Evolutionary conservation across 495 filamentous ascomycete species (phyloP).

Genomic region (Talaromyces nanjingensis): DNA sequence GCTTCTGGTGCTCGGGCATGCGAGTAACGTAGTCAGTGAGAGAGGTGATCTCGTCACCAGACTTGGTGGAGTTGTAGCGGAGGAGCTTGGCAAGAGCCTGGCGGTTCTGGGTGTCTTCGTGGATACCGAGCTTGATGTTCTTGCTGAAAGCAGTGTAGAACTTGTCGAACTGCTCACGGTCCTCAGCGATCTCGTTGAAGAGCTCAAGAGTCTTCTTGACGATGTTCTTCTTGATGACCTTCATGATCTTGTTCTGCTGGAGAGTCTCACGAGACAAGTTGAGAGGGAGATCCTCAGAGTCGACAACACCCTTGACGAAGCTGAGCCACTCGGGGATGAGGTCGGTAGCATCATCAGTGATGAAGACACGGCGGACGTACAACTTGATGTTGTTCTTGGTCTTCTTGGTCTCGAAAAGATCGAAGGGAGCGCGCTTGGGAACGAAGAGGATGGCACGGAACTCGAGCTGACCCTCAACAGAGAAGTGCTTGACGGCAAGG

Average conservation of each 20-base stretch:
- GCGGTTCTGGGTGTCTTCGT: conserved; percentile 99
- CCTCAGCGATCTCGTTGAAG: conserved; percentile 96
- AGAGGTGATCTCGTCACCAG: conserved; percentile 90
- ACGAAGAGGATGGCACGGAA: conserved; percentile 99
- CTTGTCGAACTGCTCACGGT: conserved; percentile 99
- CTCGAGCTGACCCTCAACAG: conserved; percentile 99
- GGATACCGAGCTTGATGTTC: conserved; percentile 99
- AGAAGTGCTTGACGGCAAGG: conserved; percentile 99
- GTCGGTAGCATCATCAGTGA: conserved; percentile 98
- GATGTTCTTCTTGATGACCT: conserved; percentile 99
- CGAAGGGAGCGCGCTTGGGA: conserved; percentile 98
- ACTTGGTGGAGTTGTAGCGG: conserved; percentile 97
- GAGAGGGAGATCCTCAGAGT: conserved; percentile 97
- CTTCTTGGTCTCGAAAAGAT: conserved; percentile 99
- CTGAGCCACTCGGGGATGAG: conserved; percentile 98
- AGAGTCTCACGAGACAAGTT: conserved; percentile 99
- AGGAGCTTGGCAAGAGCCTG: conserved; percentile 91
- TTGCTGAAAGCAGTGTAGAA: conserved; percentile 99
- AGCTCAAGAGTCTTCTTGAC: conserved; percentile 99
- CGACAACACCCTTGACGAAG: conserved; percentile 99
- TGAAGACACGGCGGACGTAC: conserved; percentile 99
- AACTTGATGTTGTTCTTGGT: conserved; percentile 99
- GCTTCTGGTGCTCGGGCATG: conserved; percentile 99
- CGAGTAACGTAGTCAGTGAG: conserved; percentile 94
- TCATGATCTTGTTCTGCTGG: conserved; percentile 99